These are phyloP conservation scores for Hymenoscyphus infarciens DNA, from an alignment of 2,329 filamentous ascomycete species.

Conservation along the genomic window DNA sequence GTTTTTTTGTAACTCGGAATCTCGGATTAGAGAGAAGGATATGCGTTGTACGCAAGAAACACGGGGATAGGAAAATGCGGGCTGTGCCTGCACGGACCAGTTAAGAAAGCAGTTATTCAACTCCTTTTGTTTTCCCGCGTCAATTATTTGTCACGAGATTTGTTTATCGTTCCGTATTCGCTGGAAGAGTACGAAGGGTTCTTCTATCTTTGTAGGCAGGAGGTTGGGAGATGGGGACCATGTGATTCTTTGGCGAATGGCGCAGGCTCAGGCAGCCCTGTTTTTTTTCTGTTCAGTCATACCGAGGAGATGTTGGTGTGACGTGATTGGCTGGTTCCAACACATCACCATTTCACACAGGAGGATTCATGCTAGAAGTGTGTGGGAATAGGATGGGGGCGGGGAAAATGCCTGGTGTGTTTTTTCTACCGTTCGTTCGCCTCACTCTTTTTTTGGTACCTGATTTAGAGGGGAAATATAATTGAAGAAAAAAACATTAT, in stretches of 20 bases:
- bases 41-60: not conserved
- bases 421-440: not conserved
- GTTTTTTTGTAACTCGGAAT: slow-evolving; percentile 19
- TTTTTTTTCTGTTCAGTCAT: too few relatives aligned
- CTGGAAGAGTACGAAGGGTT: too few relatives aligned
- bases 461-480: too few relatives aligned
- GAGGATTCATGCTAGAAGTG: not conserved
- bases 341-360: not conserved
- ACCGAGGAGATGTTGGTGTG: too few relatives aligned
- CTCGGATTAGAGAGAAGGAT: slow-evolving; percentile 2
- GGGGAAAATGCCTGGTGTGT: not conserved
- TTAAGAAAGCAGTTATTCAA: not conserved
- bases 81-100: slow-evolving; percentile 18
- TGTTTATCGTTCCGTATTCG: too few relatives aligned
- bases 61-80: slow-evolving; percentile 8
- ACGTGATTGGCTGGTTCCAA: too few relatives aligned
- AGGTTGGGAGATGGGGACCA: too few relatives aligned
- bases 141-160: too few relatives aligned
- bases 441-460: not conserved
- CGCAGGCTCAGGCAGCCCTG: too few relatives aligned
- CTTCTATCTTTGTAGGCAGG: too few relatives aligned
- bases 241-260: too few relatives aligned
- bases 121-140: not conserved
- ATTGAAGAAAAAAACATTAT: too few relatives aligned
- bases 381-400: not conserved